Evolutionary conservation across 164 flowering plant species (phyloP), one percentile per base, ranked within the genome.

Genomic region (Echeveria elegans): DNA sequence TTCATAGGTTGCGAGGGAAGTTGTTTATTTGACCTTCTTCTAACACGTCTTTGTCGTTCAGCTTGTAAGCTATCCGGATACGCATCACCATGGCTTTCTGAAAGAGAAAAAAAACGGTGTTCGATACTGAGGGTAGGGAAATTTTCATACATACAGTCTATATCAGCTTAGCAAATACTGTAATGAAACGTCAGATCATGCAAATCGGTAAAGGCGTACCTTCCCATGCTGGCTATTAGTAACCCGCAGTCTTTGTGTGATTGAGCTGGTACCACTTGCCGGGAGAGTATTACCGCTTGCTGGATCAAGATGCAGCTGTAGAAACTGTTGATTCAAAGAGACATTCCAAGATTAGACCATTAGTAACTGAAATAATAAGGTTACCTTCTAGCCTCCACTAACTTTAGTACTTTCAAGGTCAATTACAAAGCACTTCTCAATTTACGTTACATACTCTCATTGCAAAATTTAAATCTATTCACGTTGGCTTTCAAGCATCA

Each of bases 81-180:
- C 97, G 96, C 98, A 94, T 91, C 9, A 86, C 92, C 65, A 94
- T 84, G 62, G 87, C 72, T 88, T 94, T 94, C 97, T 92, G 97
- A 43, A 30, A 68, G 78, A 66, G 11, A 19, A 30, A 18, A 34
- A 19, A 12, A 16, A 10, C 8, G 47, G 37, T 34, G 37, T 34
- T 34, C 37, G 37, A 34, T 43, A 16, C 15, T 15, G 16, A 15
- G 18, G 3, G 15, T 12, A 11, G 47, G 18, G 47, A n/a, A n/a
- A n/a, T n/a, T n/a, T n/a, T n/a, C n/a, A n/a, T n/a, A n/a, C n/a
- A n/a, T 43, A 43, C 11, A 43, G 15, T 14, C 47, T 4, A 43
- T 15, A 9, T n/a, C 47, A 43, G 47, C 15, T 29, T 21, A 19
- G 41, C 66, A 63, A 63, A 34, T 24, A 43, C 19, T 2, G 47